Percentiles rank a stretch among this genome's conserved stretches.
Evolutionary conservation across 371 early-diverging fungal species (phyloP).

Genomic region (Mortierella sp.): DNA sequence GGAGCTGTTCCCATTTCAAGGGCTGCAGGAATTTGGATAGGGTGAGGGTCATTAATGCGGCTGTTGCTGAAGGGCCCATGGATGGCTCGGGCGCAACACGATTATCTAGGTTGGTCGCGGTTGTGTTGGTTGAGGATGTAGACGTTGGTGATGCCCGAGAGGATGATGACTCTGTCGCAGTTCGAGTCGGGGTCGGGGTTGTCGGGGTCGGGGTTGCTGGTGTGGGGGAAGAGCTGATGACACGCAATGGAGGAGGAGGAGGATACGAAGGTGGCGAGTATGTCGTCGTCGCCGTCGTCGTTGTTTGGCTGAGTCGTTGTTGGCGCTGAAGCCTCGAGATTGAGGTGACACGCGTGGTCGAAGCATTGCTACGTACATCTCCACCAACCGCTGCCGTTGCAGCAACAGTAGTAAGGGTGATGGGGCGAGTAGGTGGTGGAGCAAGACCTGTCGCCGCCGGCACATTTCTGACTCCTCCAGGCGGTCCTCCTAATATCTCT

Average conservation of each 20-base stretch:
- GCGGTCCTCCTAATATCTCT: not conserved
- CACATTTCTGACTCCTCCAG: not conserved
- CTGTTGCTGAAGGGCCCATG: conserved; percentile 17
- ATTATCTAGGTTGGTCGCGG: not conserved
- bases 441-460: not conserved
- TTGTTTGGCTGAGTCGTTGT: not conserved
- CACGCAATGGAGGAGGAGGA: not conserved
- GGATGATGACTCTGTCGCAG: not conserved
- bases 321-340: conserved; percentile 14
- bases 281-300: not conserved
- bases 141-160: not conserved
- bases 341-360: conserved; percentile 30
- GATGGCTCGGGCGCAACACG: not conserved
- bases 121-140: not conserved
- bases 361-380: conserved; percentile 1
- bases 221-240: conserved; percentile 8
- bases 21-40: conserved; percentile 35
- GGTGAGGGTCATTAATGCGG: conserved; percentile 16
- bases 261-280: not conserved
- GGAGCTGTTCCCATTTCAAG: conserved; percentile 51
- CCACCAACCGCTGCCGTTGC: not conserved
- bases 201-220: conserved; percentile 14
- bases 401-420: not conserved
- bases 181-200: conserved; percentile 10
- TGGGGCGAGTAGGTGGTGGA: not conserved